Percentiles rank a stretch among this genome's conserved stretches.
These are phyloP conservation scores for Puccinia novopanici DNA, from an alignment of 1,284 basidiomycete species.

Conservation along the genomic window DNA sequence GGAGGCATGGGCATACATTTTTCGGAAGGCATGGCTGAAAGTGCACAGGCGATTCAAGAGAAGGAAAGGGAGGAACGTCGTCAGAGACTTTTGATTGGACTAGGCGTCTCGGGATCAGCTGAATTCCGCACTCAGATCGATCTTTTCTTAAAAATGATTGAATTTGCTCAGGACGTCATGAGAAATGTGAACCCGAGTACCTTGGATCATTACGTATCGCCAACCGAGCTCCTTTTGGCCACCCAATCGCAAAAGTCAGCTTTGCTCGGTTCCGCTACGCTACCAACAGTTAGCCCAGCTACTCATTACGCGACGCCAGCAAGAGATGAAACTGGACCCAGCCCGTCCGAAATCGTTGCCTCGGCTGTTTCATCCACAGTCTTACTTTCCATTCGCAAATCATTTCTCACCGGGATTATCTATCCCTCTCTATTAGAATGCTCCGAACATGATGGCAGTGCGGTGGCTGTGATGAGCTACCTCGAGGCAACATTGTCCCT, in stretches of 20 bases:
- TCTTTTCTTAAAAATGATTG: slow-evolving; percentile 82
- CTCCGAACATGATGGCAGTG: slow-evolving; percentile 86
- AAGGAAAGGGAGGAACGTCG: slow-evolving; percentile 65
- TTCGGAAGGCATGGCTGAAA: slow-evolving; percentile 60
- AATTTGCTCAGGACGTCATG: slow-evolving; percentile 85
- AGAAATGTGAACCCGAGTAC: slow-evolving; percentile 58
- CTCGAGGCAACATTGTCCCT: slow-evolving; percentile 82
- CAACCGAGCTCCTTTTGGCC: slow-evolving; percentile 37
- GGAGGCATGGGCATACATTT: slow-evolving; percentile 64
- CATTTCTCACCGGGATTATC: slow-evolving; percentile 87
- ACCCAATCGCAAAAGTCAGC: slow-evolving; percentile 50
- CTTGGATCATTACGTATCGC: slow-evolving; percentile 64
- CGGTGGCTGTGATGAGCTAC: slow-evolving; percentile 95
- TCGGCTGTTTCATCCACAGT: slow-evolving; percentile 64
- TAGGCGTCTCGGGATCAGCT: slow-evolving; percentile 72
- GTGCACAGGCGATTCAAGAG: slow-evolving; percentile 62
- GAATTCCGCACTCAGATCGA: slow-evolving; percentile 81
- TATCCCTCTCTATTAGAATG: slow-evolving; percentile 93
- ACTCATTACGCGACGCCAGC: slow-evolving; percentile 56
- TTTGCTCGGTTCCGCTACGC: neutral
- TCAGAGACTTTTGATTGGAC: slow-evolving; percentile 67
- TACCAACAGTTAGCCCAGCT: slow-evolving; percentile 27
- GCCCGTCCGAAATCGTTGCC: slow-evolving; percentile 49
- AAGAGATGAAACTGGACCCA: slow-evolving; percentile 1
- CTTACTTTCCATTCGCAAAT: slow-evolving; percentile 76